phyloP scores from a whole-genome alignment of 805 yeast species.

The Candida maltosa region DNA sequence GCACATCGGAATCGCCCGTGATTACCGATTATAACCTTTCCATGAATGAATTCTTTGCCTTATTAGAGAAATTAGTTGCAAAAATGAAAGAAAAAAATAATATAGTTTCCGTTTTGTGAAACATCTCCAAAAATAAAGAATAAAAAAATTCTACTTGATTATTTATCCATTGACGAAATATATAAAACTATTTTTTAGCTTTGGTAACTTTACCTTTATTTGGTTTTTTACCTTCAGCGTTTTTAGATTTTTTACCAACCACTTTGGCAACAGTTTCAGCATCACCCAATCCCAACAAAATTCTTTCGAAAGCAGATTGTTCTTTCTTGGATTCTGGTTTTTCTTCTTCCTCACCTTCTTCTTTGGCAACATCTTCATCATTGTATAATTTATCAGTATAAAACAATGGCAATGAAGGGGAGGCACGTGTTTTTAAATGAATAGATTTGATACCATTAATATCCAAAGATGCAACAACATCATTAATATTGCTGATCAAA shows the following conservation, averaged over 20 bases:
- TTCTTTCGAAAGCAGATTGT: slow-evolving; percentile 64
- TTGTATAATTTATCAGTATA: slow-evolving; percentile 54
- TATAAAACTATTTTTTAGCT: too few species aligned
- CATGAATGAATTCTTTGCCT: too few species aligned
- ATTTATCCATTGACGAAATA: too few species aligned
- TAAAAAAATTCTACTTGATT: too few species aligned
- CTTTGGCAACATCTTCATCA: slow-evolving; percentile 42
- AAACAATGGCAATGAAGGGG: slow-evolving; percentile 85
- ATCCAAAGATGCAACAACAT: slow-evolving; percentile 49
- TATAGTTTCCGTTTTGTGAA: too few species aligned
- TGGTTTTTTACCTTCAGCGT: slow-evolving; percentile 7
- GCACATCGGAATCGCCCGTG: too few species aligned
- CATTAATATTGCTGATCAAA: slow-evolving; percentile 57
- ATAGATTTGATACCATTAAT: slow-evolving; percentile 50
- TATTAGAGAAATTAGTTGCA: too few species aligned
- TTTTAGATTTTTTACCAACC: slow-evolving; percentile 53
- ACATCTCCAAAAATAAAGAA: too few species aligned
- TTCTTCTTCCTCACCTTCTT: slow-evolving; percentile 8
- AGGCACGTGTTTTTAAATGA: slow-evolving; percentile 60
- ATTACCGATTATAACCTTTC: too few species aligned
- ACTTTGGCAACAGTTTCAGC: slow-evolving; percentile 67
- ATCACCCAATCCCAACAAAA: slow-evolving; percentile 77
- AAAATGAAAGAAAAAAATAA: too few species aligned
- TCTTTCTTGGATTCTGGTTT: slow-evolving; percentile 33
- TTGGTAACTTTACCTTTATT: slow-evolving; percentile 16